phyloP scores from a whole-genome alignment of 2,329 filamentous ascomycete species.

The Capronia coronata region DNA sequence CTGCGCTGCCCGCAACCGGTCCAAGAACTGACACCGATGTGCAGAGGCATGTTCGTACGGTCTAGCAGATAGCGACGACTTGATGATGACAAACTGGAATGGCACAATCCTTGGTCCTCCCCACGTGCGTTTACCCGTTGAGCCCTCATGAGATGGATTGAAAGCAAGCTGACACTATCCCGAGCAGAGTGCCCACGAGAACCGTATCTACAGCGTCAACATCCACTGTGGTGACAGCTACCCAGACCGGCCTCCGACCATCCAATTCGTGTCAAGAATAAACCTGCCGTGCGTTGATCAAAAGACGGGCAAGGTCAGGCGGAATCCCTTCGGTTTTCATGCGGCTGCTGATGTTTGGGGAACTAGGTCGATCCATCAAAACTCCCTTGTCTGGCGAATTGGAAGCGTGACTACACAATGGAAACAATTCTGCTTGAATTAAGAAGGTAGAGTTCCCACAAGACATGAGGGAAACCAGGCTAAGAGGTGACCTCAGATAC shows the following conservation, averaged over 20 bases:
- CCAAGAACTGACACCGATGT: constrained; percentile 24
- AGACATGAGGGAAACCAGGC: not conserved
- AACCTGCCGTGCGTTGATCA: constrained; percentile 92
- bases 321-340: not conserved
- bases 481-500: constrained; percentile 53
- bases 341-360: not conserved
- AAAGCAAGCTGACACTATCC: constrained; percentile 2
- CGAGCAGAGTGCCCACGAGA: constrained; percentile 85
- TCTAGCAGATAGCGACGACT: constrained; percentile 85
- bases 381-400: constrained; percentile 77
- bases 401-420: constrained; percentile 92
- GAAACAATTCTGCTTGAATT: constrained; percentile 87
- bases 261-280: constrained; percentile 89
- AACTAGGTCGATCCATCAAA: constrained; percentile 70
- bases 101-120: constrained; percentile 95
- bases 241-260: constrained; percentile 78
- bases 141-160: not conserved
- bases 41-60: constrained; percentile 95
- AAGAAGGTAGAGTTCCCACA: constrained; percentile 55
- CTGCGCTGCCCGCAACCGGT: not conserved
- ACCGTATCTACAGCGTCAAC: constrained; percentile 96
- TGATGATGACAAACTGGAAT: constrained; percentile 98
- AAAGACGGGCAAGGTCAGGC: constrained; percentile 62
- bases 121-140: constrained; percentile 60
- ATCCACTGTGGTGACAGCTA: constrained; percentile 91